phyloP scores from a whole-genome alignment of 306 rosid species.

The Aeschynomene evenia region DNA sequence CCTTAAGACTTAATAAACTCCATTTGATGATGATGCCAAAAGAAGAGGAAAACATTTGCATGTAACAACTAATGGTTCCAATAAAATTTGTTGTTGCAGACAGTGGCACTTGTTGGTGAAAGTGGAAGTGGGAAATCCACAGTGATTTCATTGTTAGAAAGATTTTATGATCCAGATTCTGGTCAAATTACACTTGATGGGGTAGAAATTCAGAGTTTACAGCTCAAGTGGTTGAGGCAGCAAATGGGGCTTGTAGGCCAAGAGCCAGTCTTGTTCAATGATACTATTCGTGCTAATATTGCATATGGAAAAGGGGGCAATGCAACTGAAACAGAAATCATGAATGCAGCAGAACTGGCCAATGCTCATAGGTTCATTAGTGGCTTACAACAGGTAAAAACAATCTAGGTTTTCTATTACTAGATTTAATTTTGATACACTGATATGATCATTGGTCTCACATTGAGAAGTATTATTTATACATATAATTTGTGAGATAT shows the following conservation, averaged over 20 bases:
- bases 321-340: conserved; percentile 66
- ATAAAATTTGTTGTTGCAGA: conserved; percentile 38
- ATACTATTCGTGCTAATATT: conserved; percentile 66
- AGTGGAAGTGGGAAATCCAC: conserved; percentile 89
- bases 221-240: conserved; percentile 70
- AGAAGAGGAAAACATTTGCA: neutral
- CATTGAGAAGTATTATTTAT: no score
- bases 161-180: conserved; percentile 76
- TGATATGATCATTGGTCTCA: no score
- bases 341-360: conserved; percentile 60
- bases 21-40: neutral
- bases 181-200: conserved; percentile 68
- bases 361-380: conserved; percentile 73
- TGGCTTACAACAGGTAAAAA: conserved; percentile 55
- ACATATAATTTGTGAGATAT: no score
- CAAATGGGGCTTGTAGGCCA: conserved; percentile 85
- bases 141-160: conserved; percentile 62
- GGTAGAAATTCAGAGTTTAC: conserved; percentile 44
- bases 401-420: no score
- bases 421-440: no score
- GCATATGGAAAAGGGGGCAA: conserved; percentile 70
- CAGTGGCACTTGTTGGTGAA: conserved; percentile 79
- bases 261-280: conserved; percentile 71
- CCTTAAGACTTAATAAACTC: no score
- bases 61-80: conserved; percentile 11